phyloP scores from a whole-genome alignment of 1,284 basidiomycete species.

The Testicularia cyperi region DNA sequence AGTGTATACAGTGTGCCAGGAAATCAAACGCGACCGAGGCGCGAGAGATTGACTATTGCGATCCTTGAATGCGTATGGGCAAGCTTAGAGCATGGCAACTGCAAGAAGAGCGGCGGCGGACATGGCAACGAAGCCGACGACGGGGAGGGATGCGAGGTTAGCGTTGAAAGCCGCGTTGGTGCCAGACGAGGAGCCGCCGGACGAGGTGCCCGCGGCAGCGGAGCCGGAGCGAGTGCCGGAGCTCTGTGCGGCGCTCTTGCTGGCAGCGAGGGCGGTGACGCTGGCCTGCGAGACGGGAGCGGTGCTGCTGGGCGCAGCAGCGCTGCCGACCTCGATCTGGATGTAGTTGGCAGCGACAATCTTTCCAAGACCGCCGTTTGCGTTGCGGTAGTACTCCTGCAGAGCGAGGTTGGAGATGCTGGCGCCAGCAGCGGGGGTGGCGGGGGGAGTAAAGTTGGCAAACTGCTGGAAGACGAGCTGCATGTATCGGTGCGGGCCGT shows the following conservation, averaged over 20 bases:
- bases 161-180: background rate
- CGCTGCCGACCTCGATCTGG: conserved; percentile 37
- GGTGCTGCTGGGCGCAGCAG: conserved; percentile 27
- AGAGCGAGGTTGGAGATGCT: conserved; percentile 18
- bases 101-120: conserved; percentile 21
- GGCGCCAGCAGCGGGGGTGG: conserved; percentile 19
- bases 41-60: too few relatives aligned
- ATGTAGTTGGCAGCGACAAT: conserved; percentile 49
- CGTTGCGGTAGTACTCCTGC: conserved; percentile 28
- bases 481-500: conserved; percentile 48
- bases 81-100: conserved; percentile 22
- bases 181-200: conserved; percentile 3
- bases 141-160: background rate
- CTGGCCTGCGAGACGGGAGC: conserved; percentile 18
- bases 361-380: conserved; percentile 39
- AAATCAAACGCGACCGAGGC: too few relatives aligned
- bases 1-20: too few relatives aligned
- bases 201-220: conserved; percentile 3
- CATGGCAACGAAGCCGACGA: conserved; percentile 9
- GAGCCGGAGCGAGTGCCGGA: conserved; percentile 4
- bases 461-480: conserved; percentile 47
- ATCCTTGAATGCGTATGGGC: too few relatives aligned
- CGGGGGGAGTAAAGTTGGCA: conserved; percentile 38
- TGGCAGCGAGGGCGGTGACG: conserved; percentile 26
- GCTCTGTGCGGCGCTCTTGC: conserved; percentile 18